Conservation (phyloP, 371 early-diverging fungal genomes). For the Chytridiales sp. region DNA sequence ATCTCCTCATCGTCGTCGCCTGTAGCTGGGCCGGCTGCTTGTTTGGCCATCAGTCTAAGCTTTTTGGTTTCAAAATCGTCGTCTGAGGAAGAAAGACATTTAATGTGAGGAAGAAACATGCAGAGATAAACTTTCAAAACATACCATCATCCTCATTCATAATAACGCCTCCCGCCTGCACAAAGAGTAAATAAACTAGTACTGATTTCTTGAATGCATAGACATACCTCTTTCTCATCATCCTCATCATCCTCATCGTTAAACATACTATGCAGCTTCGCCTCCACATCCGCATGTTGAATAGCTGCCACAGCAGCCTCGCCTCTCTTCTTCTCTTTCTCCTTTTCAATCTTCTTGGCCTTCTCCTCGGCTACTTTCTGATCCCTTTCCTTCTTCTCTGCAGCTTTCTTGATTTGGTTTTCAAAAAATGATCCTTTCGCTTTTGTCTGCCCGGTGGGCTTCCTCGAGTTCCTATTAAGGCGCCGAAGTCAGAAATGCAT, state of each 20-base stretch:
- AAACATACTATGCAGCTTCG: conserved; percentile 13
- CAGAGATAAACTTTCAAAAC: too few relatives aligned
- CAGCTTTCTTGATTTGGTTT: conserved; percentile 23
- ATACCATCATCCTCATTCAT: background rate
- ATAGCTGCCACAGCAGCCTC: conserved; percentile 9
- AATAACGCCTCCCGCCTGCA: background rate
- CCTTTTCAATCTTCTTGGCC: conserved; percentile 8
- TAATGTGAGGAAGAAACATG: background rate
- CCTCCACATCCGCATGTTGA: conserved; percentile 7
- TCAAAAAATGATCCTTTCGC: conserved; percentile 19
- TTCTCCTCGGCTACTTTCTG: conserved; percentile 3
- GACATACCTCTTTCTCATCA: background rate
- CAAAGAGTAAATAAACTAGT: background rate
- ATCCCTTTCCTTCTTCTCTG: conserved; percentile 12
- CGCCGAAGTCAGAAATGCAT: background rate
- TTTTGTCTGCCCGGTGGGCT: conserved; percentile 1
- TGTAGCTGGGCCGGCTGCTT: background rate
- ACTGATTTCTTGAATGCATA: background rate
- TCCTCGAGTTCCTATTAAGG: too few relatives aligned
- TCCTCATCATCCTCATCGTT: conserved; percentile 25
- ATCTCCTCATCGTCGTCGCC: conserved; percentile 6
- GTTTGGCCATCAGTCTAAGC: conserved; percentile 8
- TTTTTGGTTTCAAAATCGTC: conserved; percentile 18
- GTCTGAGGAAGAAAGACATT: background rate
- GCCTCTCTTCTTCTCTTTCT: conserved; percentile 9